Base-by-base conservation (phyloP, 495 filamentous ascomycete species). In the Viridothelium virens region DNA sequence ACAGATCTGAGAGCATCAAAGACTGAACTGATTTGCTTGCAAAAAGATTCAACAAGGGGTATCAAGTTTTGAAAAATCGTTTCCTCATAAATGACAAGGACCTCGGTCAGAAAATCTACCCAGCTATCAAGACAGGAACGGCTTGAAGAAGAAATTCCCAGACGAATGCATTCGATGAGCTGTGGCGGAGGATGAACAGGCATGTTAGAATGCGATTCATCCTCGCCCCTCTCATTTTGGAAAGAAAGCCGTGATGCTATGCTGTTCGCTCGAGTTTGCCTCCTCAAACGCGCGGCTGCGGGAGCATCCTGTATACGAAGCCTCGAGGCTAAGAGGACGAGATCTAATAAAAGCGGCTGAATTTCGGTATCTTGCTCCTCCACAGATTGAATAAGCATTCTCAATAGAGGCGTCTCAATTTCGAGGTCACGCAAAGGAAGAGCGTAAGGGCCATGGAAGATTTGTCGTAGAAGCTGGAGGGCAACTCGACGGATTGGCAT, bases 11-110 rank as follows among this genome's bases (percentile, higher is more conserved):
- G 78, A 25, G 81, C 78, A 37, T 77, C 77, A 74, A 96, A 97
- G 0, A 86, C 87, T 63, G 77, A 76, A 53, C 78, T 82, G 18
- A 96, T 87, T 71, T 96, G 86, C 63, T 78, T 78, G 74, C 91
- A 96, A 63, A 99, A 81, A 62, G 89, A 93, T 75, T 92, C 92
- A 25, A 96, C 92, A 9, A 99, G 81, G 34, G 90, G 92, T 65
- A 97, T 84, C 41, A 97, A 75, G 63, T 92, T 89, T 71, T 96
- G 91, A 71, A 96, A 97, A 41, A 96, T 91, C 1, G 86, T 85
- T 31, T 86, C 86, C 1, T 86, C 83, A 76, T 92, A 93, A 2
- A 96, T 76, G 9, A 92, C 91, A 34, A 97, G 80, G 59, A 90
- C 89, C 74, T 92, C 88, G 25, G 85, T 83, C n/a, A 99, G 82